Evolutionary conservation across 2,329 filamentous ascomycete genomes (phyloP).

Genomic region (Trichoderma asperellum): DNA sequence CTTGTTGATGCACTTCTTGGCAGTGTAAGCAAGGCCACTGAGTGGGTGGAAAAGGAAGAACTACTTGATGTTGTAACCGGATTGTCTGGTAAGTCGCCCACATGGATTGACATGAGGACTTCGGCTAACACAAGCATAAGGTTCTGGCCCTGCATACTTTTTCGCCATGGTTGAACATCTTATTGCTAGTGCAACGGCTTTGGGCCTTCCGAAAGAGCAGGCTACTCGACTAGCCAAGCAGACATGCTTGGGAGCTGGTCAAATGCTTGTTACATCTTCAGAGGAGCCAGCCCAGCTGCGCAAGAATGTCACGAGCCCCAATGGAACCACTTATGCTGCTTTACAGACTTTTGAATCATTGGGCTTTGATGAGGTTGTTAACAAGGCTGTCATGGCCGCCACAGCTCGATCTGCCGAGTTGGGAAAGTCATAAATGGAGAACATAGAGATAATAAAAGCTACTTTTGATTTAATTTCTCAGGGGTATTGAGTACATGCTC

Average conservation of each 20-base stretch:
- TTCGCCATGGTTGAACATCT: constrained; percentile 58
- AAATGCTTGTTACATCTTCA: constrained; percentile 53
- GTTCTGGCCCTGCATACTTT: constrained; percentile 57
- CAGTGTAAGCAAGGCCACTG: constrained; percentile 52
- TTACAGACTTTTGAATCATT: constrained; percentile 53
- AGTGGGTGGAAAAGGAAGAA: constrained; percentile 56
- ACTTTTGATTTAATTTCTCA: not conserved
- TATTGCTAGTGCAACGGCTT: constrained; percentile 48
- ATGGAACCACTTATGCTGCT: constrained; percentile 55
- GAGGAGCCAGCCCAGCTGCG: constrained; percentile 53
- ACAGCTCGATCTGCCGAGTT: constrained; percentile 47
- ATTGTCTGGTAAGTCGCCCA: constrained; percentile 48
- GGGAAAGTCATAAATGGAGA: constrained; percentile 40
- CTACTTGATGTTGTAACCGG: constrained; percentile 56
- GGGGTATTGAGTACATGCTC: not conserved
- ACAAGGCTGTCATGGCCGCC: constrained; percentile 53
- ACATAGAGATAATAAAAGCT: not conserved
- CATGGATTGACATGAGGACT: not conserved
- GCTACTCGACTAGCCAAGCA: constrained; percentile 55
- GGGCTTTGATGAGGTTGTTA: constrained; percentile 49
- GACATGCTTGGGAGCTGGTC: constrained; percentile 56
- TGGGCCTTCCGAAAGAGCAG: constrained; percentile 53
- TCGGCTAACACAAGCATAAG: constrained; percentile 36
- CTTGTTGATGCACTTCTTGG: constrained; percentile 48
- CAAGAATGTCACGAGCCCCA: constrained; percentile 57